Conservation (phyloP, 441 rosid genomes). For the Pelargonium cotyledonis region DNA sequence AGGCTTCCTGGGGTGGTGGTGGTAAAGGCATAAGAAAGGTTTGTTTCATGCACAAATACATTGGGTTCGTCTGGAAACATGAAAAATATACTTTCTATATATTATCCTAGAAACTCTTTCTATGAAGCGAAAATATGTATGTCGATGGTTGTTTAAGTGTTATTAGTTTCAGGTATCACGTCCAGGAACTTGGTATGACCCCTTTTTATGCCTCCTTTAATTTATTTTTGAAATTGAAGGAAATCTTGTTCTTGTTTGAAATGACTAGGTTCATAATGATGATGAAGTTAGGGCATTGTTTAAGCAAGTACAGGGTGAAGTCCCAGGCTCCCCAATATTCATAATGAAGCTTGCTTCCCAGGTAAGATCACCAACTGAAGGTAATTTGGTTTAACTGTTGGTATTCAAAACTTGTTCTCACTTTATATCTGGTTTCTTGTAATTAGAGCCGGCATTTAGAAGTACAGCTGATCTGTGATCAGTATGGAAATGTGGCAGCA, state of each 20-base stretch:
- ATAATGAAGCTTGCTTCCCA: constrained; percentile 99
- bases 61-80: not conserved
- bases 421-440: not conserved
- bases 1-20: constrained; percentile 99
- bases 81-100: not conserved
- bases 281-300: constrained; percentile 97
- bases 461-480: constrained; percentile 96
- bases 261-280: constrained; percentile 54
- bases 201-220: not conserved
- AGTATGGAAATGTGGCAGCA: constrained; percentile 94
- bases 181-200: not conserved
- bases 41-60: not conserved
- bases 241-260: not conserved
- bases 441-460: constrained; percentile 89
- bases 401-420: not conserved
- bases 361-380: not conserved
- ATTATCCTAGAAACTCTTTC: not conserved
- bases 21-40: constrained; percentile 99
- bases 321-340: constrained; percentile 98
- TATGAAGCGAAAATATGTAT: not conserved
- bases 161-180: too few species aligned
- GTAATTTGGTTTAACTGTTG: not conserved
- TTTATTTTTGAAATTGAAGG: not conserved
- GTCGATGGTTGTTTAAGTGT: not conserved
- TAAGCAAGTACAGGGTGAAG: constrained; percentile 99